Evolutionary conservation across 257 asterid species (phyloP).

Genomic region (Schizonepeta tenuifolia): DNA sequence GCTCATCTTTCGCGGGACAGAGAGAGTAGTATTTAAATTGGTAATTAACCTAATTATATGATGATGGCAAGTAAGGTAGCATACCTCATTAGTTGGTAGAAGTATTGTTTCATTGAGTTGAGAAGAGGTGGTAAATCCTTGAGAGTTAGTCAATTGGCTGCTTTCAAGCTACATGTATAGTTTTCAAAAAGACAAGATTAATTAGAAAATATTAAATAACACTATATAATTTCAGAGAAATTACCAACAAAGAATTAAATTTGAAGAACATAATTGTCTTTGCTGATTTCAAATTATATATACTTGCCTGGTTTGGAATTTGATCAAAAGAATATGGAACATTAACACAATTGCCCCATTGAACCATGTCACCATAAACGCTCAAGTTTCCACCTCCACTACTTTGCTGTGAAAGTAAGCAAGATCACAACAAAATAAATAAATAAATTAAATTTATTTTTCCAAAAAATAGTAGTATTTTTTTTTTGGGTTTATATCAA

Average conservation of each 20-base stretch:
- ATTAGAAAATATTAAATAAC: too few species aligned
- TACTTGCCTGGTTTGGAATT: conserved; percentile 40
- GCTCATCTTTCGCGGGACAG: too few species aligned
- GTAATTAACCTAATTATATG: neutral
- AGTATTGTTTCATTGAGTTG: conserved; percentile 16
- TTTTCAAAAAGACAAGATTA: neutral
- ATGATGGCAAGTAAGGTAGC: neutral
- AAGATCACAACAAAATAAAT: neutral
- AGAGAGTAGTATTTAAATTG: too few species aligned
- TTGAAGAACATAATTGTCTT: too few species aligned
- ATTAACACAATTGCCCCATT: conserved; percentile 23
- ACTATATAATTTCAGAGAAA: neutral
- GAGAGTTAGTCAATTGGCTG: conserved; percentile 23
- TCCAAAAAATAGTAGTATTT: too few species aligned
- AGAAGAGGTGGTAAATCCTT: conserved; percentile 27
- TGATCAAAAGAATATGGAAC: conserved; percentile 24
- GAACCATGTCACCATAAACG: conserved; percentile 9
- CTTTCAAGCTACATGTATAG: conserved; percentile 8
- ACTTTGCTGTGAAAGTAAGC: conserved; percentile 10
- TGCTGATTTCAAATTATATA: neutral
- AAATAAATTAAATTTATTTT: too few species aligned
- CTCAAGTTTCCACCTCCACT: conserved; percentile 27
- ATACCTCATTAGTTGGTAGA: conserved; percentile 27
- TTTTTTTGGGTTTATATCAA: too few species aligned
- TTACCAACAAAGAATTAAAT: neutral